phyloP scores from a whole-genome alignment of 768 basidiomycete species.

The Gymnopilus junonius region DNA sequence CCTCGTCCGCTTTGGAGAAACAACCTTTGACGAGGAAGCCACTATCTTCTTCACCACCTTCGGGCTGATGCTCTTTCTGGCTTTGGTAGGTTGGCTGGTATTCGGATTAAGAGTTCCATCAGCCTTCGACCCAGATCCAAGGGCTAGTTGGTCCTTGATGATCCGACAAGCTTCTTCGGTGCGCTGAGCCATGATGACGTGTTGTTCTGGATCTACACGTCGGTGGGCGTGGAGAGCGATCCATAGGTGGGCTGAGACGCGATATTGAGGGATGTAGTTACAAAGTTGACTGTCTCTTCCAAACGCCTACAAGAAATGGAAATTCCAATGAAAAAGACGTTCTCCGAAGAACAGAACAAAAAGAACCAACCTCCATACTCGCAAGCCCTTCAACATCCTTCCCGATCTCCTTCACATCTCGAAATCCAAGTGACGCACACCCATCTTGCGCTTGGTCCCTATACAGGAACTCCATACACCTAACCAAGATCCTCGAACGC shows the following conservation, averaged over 20 bases:
- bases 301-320: slow-evolving; percentile 33
- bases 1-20: slow-evolving; percentile 26
- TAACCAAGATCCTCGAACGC: slow-evolving; percentile 58
- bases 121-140: neutral
- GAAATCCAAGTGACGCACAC: slow-evolving; percentile 29
- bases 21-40: slow-evolving; percentile 15
- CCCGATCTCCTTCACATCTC: slow-evolving; percentile 40
- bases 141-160: slow-evolving; percentile 42
- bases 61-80: slow-evolving; percentile 23
- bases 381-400: slow-evolving; percentile 48
- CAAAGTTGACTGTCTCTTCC: slow-evolving; percentile 39
- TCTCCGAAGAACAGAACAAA: neutral
- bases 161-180: slow-evolving; percentile 56
- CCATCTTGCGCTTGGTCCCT: slow-evolving; percentile 29
- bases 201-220: slow-evolving; percentile 46
- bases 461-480: slow-evolving; percentile 58
- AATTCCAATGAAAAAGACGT: neutral
- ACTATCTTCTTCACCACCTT: slow-evolving; percentile 24
- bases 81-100: neutral
- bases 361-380: slow-evolving; percentile 50
- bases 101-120: slow-evolving; percentile 17
- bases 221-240: slow-evolving; percentile 73
- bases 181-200: slow-evolving; percentile 50
- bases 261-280: slow-evolving; percentile 49
- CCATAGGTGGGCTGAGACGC: slow-evolving; percentile 65